Percentiles rank a stretch among this genome's conserved stretches.
Conservation (phyloP, 192 early-diverging fungal genomes). For the Rhizophagus sp. region DNA sequence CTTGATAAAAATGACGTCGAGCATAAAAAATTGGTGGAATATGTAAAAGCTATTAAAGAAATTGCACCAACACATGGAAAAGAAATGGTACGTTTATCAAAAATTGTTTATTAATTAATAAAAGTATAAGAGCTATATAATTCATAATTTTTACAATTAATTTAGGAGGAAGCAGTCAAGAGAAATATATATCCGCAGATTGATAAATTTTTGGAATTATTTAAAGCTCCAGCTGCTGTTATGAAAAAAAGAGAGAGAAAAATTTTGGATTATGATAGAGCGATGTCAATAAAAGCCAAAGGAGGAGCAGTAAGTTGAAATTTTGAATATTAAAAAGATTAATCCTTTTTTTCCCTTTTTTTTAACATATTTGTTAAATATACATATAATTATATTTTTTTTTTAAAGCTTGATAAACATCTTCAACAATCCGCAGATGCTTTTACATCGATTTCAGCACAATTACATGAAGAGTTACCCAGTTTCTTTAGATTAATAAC, state of each 20-base stretch:
- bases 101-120: too few relatives aligned
- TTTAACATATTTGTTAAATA: not conserved
- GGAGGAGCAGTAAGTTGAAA: slow-evolving; percentile 52
- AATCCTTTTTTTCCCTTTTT: not conserved
- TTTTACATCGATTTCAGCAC: slow-evolving; percentile 67
- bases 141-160: not conserved
- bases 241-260: slow-evolving; percentile 77
- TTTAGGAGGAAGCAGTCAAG: slow-evolving; percentile 32
- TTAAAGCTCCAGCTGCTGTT: slow-evolving; percentile 66
- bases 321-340: not conserved
- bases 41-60: slow-evolving; percentile 6
- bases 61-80: slow-evolving; percentile 18
- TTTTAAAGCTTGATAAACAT: slow-evolving; percentile 57
- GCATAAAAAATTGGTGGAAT: slow-evolving; percentile 9
- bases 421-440: slow-evolving; percentile 65
- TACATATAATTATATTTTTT: not conserved
- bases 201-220: slow-evolving; percentile 49
- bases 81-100: slow-evolving; percentile 16
- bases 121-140: too few relatives aligned
- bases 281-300: slow-evolving; percentile 54
- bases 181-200: slow-evolving; percentile 49
- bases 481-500: slow-evolving; percentile 56
- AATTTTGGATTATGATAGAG: slow-evolving; percentile 71
- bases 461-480: slow-evolving; percentile 75
- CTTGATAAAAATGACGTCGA: not conserved